Base-by-base conservation (phyloP, 345 rosid genomes). In the Euphorbia peplus region DNA sequence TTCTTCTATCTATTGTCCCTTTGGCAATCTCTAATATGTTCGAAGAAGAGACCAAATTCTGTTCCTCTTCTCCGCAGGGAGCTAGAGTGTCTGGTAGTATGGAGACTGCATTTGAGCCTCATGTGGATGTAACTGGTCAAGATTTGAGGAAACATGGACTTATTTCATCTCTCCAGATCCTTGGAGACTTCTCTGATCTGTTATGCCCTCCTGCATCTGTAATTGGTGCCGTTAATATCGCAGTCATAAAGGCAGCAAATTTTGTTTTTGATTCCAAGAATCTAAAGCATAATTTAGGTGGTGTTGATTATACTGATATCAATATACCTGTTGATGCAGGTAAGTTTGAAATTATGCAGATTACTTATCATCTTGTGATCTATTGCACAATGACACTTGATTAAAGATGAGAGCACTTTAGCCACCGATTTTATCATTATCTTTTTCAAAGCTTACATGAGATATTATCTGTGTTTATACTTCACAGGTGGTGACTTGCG, bases 1-100 rank as follows among this genome's bases (percentile, higher is more conserved):
- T 88, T 66, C 90, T 88, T 73, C 68, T 88, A 73, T 79, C 83
- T 55, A 82, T 85, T 72, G 83, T 85, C 51, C 90, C 92, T 21
- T 67, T 83, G 82, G 86, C 86, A 30, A 85, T 85, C 51, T 70
- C 82, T 59, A 73, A 75, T 70, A 48, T 75, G 22, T 72, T 85
- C 77, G 79, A 78, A 69, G 82, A 85, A 48, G 79, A 76, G 22
- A 56, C 63, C 59, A 62, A 58, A 59, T 44, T 47, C 25, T 53
- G 35, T 48, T 65, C 79, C 59, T 65, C 80, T 60, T 62, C 78
- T 60, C 50, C 44, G 55, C 76, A 55, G 54, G 82, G 69, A 64
- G 57, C 50, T 16, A 59, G 55, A 35, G 46, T 55, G 13, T 68
- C 80, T 55, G 47, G 74, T 13, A 66, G 28, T 62, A 46, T 16